phyloP scores from a whole-genome alignment of 805 yeast species.

The Starmerella bombicola region DNA sequence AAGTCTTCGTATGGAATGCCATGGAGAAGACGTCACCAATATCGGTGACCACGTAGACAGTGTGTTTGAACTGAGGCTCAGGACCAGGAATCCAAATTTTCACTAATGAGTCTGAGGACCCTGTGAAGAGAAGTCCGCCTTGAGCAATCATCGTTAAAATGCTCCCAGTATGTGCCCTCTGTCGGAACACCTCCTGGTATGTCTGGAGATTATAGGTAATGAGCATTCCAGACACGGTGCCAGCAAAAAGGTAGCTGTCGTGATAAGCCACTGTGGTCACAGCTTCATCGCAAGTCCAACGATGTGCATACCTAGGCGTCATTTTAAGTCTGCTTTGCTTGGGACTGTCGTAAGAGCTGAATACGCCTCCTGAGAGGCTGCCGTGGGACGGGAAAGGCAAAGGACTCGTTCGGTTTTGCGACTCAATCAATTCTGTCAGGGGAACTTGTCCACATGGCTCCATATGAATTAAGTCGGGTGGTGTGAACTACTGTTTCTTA shows the following conservation, averaged over 20 bases:
- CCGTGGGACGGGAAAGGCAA: background rate
- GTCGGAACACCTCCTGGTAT: constrained; percentile 41
- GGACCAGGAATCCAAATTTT: constrained; percentile 52
- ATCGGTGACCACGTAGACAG: constrained; percentile 73
- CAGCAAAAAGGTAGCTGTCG: constrained; percentile 49
- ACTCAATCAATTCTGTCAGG: constrained; percentile 7
- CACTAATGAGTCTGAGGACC: constrained; percentile 80
- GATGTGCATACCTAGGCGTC: constrained; percentile 38
- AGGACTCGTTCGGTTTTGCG: background rate
- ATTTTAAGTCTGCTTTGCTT: background rate
- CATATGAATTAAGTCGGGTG: no score
- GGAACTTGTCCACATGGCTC: constrained; percentile 15
- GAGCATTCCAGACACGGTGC: constrained; percentile 77
- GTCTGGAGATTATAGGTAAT: constrained; percentile 55
- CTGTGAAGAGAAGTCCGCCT: constrained; percentile 57
- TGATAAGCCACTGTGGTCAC: constrained; percentile 44
- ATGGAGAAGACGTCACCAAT: constrained; percentile 88
- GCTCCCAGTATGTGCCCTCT: constrained; percentile 60
- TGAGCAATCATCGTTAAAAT: constrained; percentile 47
- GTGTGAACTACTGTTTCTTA: no score
- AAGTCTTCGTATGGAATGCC: constrained; percentile 47
- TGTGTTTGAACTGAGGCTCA: constrained; percentile 36
- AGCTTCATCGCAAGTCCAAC: constrained; percentile 64
- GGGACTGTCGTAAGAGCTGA: background rate
- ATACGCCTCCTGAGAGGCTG: background rate